phyloP scores from a whole-genome alignment of 2,329 filamentous ascomycete genomes.

The Penicillium verrucosum region DNA sequence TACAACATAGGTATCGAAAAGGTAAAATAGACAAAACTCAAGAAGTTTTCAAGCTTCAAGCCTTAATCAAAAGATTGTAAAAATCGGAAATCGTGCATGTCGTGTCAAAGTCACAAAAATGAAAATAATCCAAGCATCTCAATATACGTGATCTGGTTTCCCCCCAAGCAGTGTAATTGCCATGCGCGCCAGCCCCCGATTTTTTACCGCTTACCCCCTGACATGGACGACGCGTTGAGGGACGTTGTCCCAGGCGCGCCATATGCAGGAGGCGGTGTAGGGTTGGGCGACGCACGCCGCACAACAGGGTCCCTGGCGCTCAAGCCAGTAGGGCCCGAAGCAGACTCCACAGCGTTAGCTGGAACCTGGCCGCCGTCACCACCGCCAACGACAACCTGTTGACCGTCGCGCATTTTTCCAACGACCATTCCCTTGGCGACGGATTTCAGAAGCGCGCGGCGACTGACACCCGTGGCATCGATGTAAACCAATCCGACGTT shows the following conservation, averaged over 20 bases:
- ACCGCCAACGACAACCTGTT: slow-evolving; percentile 47
- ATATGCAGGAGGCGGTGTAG: slow-evolving; percentile 43
- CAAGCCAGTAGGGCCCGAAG: slow-evolving; percentile 13
- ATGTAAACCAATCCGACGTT: slow-evolving; percentile 98
- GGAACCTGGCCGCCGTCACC: slow-evolving; percentile 45
- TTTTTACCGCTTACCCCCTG: slow-evolving; percentile 32
- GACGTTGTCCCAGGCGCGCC: slow-evolving; percentile 36
- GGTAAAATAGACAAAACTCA: not conserved
- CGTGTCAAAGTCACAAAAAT: not conserved
- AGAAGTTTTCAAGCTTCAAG: not conserved
- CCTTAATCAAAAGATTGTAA: not conserved
- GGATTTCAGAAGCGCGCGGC: slow-evolving; percentile 84
- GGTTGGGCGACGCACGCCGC: slow-evolving; percentile 33
- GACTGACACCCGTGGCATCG: slow-evolving; percentile 87
- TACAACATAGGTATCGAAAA: slow-evolving; percentile 1
- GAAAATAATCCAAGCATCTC: not conserved
- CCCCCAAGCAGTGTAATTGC: not conserved
- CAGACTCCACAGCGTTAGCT: slow-evolving; percentile 9
- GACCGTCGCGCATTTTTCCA: slow-evolving; percentile 48
- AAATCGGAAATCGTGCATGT: not conserved
- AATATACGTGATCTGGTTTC: not conserved
- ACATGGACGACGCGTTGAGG: slow-evolving; percentile 32
- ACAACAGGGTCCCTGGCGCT: slow-evolving; percentile 22
- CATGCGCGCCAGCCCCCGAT: not conserved
- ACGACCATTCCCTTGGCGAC: slow-evolving; percentile 89